A percentile compares a stretch with the other conserved stretches of the same genome.
phyloP scores from a whole-genome alignment of 352 stramenopile species.

The Globisporangium takayamanum region DNA sequence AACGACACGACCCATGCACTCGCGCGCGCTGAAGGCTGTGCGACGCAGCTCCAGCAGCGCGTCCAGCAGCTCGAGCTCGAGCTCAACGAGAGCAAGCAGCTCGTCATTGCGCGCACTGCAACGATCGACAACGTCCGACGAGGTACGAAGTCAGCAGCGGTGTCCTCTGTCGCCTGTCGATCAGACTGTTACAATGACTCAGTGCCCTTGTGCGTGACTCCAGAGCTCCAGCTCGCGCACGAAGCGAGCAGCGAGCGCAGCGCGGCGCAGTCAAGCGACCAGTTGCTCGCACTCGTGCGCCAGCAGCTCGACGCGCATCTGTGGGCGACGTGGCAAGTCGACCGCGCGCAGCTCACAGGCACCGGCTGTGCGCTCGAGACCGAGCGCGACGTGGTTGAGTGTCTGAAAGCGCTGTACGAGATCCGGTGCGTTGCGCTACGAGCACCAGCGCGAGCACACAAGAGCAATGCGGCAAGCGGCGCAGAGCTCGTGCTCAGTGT shows the following conservation, averaged over 20 bases:
- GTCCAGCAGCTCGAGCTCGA: constrained; percentile 13
- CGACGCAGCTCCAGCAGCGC: constrained; percentile 6
- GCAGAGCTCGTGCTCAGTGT: constrained; percentile 10
- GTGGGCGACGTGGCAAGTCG: constrained; percentile 32
- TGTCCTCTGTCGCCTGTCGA: background rate
- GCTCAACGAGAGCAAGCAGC: constrained; percentile 25
- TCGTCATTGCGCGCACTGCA: constrained; percentile 26
- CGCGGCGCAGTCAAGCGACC: constrained; percentile 17
- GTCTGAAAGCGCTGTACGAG: constrained; percentile 26
- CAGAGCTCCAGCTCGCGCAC: constrained; percentile 27
- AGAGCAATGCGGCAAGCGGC: background rate
- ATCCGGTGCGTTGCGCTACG: constrained; percentile 19
- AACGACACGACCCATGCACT: background rate
- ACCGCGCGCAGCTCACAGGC: constrained; percentile 14
- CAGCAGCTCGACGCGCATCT: constrained; percentile 49
- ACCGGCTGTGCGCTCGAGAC: constrained; percentile 24
- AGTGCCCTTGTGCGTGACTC: background rate
- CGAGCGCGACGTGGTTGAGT: constrained; percentile 30
- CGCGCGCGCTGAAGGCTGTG: background rate
- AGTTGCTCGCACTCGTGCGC: constrained; percentile 28
- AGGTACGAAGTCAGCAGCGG: constrained; percentile 11
- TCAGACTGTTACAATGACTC: background rate
- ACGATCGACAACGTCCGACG: constrained; percentile 55
- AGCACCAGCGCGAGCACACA: background rate
- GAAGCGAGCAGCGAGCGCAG: constrained; percentile 9